Percentiles rank a stretch among this genome's conserved stretches.
Evolutionary conservation across 1,284 basidiomycete species (phyloP).

Genomic region (Fomitopsis betulina): DNA sequence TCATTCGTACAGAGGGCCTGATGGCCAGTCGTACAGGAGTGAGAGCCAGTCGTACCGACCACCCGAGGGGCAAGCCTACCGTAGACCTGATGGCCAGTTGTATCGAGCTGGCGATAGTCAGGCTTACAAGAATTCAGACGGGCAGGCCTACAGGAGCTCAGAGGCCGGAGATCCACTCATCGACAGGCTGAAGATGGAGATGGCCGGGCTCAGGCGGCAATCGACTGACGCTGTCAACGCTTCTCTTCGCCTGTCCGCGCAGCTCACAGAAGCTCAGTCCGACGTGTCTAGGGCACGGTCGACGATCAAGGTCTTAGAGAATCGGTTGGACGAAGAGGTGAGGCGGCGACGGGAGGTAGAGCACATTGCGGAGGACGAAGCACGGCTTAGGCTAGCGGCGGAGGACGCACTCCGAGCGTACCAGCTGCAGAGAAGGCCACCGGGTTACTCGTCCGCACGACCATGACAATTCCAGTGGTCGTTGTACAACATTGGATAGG

Average conservation of each 20-base stretch:
- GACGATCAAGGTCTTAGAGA: conserved; percentile 48
- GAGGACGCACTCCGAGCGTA: conserved; percentile 41
- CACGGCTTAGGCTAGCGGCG: conserved; percentile 40
- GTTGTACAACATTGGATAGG: not conserved
- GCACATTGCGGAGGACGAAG: conserved; percentile 46
- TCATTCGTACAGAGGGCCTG: not conserved
- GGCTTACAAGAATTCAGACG: not conserved
- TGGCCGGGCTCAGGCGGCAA: conserved; percentile 55
- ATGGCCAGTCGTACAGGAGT: not conserved
- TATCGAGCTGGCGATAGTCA: conserved; percentile 1
- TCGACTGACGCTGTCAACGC: conserved; percentile 60
- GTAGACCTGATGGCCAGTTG: not conserved
- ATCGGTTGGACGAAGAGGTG: conserved; percentile 54
- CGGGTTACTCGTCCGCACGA: conserved; percentile 16
- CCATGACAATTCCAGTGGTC: conserved; percentile 6
- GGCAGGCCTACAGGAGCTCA: conserved; percentile 3
- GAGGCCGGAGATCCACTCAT: conserved; percentile 30
- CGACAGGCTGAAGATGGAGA: conserved; percentile 59
- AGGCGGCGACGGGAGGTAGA: conserved; percentile 55
- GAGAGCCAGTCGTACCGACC: not conserved
- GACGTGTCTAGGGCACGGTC: conserved; percentile 51
- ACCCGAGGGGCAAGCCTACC: not conserved
- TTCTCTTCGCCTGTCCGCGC: conserved; percentile 57
- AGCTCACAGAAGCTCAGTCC: conserved; percentile 55
- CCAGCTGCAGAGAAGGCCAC: conserved; percentile 20